Evolutionary conservation across 2,329 filamentous ascomycete genomes (phyloP), one percentile per base, ranked within the genome.

Genomic region (Emmonsiellopsis sp.): DNA sequence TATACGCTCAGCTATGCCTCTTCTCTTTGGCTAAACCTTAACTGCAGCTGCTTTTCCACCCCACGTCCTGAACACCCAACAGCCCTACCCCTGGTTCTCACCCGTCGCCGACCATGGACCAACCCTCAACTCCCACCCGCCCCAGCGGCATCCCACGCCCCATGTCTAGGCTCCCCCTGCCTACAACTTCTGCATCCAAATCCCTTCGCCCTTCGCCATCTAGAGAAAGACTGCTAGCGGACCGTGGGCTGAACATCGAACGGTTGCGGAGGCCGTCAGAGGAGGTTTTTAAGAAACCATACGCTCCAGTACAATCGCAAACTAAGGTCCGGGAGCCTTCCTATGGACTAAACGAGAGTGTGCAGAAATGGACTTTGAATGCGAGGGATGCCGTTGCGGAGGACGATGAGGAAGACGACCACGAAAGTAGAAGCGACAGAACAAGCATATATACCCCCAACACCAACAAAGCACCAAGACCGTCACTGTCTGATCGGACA

Each of bases 401-500:
- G 9, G 61, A 62, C 37, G 50, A 47, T 50, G 59, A 66, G 42
- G 53, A 49, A 42, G 58, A 66, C 38, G 65, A 62, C 37, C 63
- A 63, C 49, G 54, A 59, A 15, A 55, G 55, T 11, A 47, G 40
- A 30, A 48, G 50, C 15, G 31, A 47, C 31, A 40, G 15, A 34
- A 44, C 37, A 15, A 49, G 38, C 41, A 32, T 41, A 13, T 34
- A 13, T 7, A 50, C 50, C 11, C 54, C 54, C 3, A 26, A 26
- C 20, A 49, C 54, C 7, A 38, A 40, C 9, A 54, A 34, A 42
- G 54, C 54, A 34, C 53, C 55, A 31, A 63, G 63, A 5, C 63
- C 69, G 13, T 71, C 70, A 5, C 57, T 56, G 13, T 56, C 54
- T 15, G 91, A 96, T 62, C 79, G 92, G 54, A 94, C 91, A 0